Evolutionary conservation across 2,329 filamentous ascomycete genomes (phyloP), one percentile per base, ranked within the genome.

Genomic region (Trichophyton mentagrophytes): DNA sequence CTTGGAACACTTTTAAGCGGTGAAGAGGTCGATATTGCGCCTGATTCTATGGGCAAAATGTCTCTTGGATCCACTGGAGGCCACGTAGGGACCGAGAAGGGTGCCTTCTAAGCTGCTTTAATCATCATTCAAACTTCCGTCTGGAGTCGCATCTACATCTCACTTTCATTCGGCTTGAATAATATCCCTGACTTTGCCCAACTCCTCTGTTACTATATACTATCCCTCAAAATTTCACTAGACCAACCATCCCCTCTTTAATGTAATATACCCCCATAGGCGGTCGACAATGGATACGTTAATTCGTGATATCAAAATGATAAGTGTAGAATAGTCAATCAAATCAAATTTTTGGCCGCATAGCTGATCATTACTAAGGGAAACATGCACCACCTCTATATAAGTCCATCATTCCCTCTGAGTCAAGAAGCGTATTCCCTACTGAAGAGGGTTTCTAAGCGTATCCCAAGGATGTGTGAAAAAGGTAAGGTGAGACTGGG

Each of bases 1-100:
- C 70, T 79, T 30, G 75, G 76, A 49, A 71, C 71, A 40, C 65
- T 71, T 2, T 65, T 73, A 15, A 72, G 70, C 6, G 67, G 67
- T 38, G 69, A 65, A 30, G 73, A 75, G 49, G 73, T 75, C 15
- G 72, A 73, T 22, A 64, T 70, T 9, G 59, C 65, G n/a, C 17
- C 60, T 4, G 63, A 63, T 3, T 58, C 65, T n/a, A 61, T 64
- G 62, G 55, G 55, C 22, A 22, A 36, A 33, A 62, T 67, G 62
- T 59, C 60, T 22, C 36, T 63, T 30, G 62, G 59, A 22, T 25
- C 62, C 56, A 49, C 53, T 30, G 36, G 59, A 57, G 57, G 60
- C 1, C 27, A 55, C 22, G 30, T 55, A 55, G 27, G 51, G 51
- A 55, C 51, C 6, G 51, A 20, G 51, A 55, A 55, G 9, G 51